Conservation (phyloP, 345 rosid genomes). For the Eutrema japonicum region DNA sequence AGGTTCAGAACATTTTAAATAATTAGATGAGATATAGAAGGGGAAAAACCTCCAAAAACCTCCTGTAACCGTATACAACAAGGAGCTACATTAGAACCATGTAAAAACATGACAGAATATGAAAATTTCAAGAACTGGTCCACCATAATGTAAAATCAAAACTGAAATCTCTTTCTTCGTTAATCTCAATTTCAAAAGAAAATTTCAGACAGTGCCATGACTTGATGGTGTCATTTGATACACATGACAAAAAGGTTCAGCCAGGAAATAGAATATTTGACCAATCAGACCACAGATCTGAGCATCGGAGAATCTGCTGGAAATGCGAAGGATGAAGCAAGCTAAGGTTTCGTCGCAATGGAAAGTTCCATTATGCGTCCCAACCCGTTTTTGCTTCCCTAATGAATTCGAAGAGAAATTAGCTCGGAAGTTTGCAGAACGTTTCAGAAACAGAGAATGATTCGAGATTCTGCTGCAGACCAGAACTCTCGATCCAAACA, state of each 20-base stretch:
- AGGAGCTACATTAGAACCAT: not conserved
- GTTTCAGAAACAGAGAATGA: slow-evolving; percentile 35
- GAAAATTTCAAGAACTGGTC: slow-evolving; percentile 6
- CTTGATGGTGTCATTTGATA: not conserved
- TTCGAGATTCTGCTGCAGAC: slow-evolving; percentile 32
- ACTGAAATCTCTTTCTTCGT: too few species aligned
- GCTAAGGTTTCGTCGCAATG: too few species aligned
- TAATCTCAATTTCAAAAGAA: not conserved
- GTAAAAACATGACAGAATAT: not conserved
- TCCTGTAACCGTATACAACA: slow-evolving; percentile 47
- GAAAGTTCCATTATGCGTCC: too few species aligned
- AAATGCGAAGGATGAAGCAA: too few species aligned
- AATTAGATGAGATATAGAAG: not conserved
- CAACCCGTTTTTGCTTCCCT: too few species aligned
- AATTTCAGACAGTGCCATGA: not conserved
- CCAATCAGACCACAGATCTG: not conserved
- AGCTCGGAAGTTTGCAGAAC: slow-evolving; percentile 35
- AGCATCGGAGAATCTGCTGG: too few species aligned
- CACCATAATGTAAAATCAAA: too few species aligned
- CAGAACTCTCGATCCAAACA: slow-evolving; percentile 36
- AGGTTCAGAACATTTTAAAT: not conserved
- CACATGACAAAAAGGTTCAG: not conserved
- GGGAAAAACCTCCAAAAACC: slow-evolving; percentile 59
- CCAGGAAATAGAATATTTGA: not conserved
- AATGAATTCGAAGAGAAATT: too few species aligned